Base-by-base conservation (phyloP, 257 asterid genomes). In the Cinchona pubescens region DNA sequence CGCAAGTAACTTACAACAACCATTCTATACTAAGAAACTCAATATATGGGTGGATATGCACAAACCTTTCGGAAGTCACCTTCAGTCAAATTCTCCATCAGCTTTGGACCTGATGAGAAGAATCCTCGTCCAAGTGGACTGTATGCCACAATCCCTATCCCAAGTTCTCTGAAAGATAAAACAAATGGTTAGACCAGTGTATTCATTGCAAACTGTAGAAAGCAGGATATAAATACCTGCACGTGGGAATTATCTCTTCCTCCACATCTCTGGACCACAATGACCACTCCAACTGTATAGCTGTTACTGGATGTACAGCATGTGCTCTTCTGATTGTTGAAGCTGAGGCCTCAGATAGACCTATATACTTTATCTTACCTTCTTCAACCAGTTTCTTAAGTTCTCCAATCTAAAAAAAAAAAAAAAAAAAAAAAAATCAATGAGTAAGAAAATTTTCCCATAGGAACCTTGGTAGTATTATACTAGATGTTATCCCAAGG, bases 1-100 rank as follows among this genome's bases (percentile, higher is more conserved):
- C 91, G 11, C 85, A 78, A 7, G 88, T 90, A 82, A 90, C 85
- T 73, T 86, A n/a, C n/a, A n/a, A n/a, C n/a, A n/a, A n/a, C n/a
- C n/a, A n/a, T n/a, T n/a, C n/a, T n/a, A n/a, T n/a, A n/a, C n/a
- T n/a, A n/a, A n/a, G n/a, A n/a, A n/a, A n/a, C n/a, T n/a, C n/a
- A n/a, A n/a, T n/a, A n/a, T n/a, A n/a, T n/a, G n/a, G n/a, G n/a
- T n/a, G n/a, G n/a, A n/a, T n/a, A n/a, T n/a, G n/a, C n/a, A n/a
- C n/a, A n/a, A n/a, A n/a, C n/a, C n/a, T n/a, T n/a, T n/a, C n/a
- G n/a, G n/a, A n/a, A n/a, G n/a, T n/a, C n/a, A n/a, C n/a, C n/a
- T n/a, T n/a, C n/a, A n/a, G n/a, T n/a, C n/a, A n/a, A n/a, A n/a
- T n/a, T n/a, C n/a, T n/a, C n/a, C n/a, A n/a, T n/a, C n/a, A n/a